Evolutionary conservation across 768 basidiomycete species (phyloP).

Genomic region (Auricularia auricula-judae): DNA sequence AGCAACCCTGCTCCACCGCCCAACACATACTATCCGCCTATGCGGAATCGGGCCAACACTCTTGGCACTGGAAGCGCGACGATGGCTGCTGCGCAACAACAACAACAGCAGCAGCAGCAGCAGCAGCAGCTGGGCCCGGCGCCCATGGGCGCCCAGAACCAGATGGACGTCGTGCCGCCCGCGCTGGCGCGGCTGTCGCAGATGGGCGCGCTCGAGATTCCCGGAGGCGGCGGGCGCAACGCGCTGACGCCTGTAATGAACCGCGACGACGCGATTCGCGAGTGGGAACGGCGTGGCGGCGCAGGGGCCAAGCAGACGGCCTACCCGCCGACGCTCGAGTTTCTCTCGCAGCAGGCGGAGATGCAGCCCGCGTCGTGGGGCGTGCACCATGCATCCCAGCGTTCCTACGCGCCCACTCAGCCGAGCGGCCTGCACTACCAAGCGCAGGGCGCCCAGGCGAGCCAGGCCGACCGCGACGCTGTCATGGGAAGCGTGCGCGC

Average conservation of each 20-base stretch:
- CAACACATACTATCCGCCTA: constrained; percentile 53
- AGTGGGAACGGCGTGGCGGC: constrained; percentile 87
- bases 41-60: constrained; percentile 72
- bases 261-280: constrained; percentile 86
- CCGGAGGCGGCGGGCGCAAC: constrained; percentile 50
- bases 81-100: not conserved
- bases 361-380: constrained; percentile 58
- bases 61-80: constrained; percentile 25
- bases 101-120: not conserved
- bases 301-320: constrained; percentile 55
- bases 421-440: not conserved
- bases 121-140: not conserved
- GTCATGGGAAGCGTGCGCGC: constrained; percentile 71
- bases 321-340: constrained; percentile 80
- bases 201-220: constrained; percentile 70
- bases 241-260: constrained; percentile 89
- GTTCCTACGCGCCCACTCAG: constrained; percentile 16
- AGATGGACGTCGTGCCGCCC: constrained; percentile 87
- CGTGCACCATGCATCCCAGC: constrained; percentile 19
- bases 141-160: constrained; percentile 27
- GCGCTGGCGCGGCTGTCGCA: constrained; percentile 83
- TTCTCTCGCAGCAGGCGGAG: constrained; percentile 87
- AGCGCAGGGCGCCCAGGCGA: not conserved
- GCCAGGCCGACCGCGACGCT: constrained; percentile 32
- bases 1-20: constrained; percentile 43